These are phyloP conservation scores for Penicillium herquei DNA, from an alignment of 495 filamentous ascomycete species.

Conservation along the genomic window DNA sequence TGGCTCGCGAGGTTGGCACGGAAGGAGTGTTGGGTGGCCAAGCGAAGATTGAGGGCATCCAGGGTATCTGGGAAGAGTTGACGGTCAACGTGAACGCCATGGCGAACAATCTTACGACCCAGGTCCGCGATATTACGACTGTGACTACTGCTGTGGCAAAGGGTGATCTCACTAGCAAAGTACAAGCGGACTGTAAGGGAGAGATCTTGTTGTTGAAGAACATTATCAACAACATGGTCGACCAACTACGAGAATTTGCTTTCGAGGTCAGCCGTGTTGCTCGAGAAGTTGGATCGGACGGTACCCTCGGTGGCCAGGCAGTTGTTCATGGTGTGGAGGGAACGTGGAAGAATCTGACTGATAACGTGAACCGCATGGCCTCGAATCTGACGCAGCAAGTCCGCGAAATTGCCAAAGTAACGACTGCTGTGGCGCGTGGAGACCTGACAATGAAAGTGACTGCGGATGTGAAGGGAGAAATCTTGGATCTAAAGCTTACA, in stretches of 20 bases:
- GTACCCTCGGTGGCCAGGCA: slow-evolving; percentile 83
- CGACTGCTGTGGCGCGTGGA: slow-evolving; percentile 84
- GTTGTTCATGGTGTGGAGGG: slow-evolving; percentile 92
- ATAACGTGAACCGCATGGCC: slow-evolving; percentile 94
- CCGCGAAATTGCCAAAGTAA: slow-evolving; percentile 89
- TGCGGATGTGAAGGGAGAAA: slow-evolving; percentile 90
- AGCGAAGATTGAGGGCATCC: slow-evolving; percentile 81
- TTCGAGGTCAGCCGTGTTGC: slow-evolving; percentile 91
- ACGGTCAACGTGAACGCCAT: slow-evolving; percentile 90
- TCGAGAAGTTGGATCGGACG: slow-evolving; percentile 85
- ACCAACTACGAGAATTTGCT: slow-evolving; percentile 86
- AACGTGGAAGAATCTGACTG: slow-evolving; percentile 92
- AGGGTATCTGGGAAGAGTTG: slow-evolving; percentile 91
- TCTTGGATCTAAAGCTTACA: slow-evolving; percentile 83
- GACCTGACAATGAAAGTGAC: slow-evolving; percentile 90
- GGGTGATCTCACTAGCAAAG: slow-evolving; percentile 86
- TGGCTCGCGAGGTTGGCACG: slow-evolving; percentile 88
- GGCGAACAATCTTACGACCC: slow-evolving; percentile 88
- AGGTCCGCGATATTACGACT: slow-evolving; percentile 89
- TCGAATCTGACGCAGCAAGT: slow-evolving; percentile 75
- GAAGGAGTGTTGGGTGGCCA: slow-evolving; percentile 88
- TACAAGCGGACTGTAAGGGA: slow-evolving; percentile 85
- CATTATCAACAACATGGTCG: slow-evolving; percentile 94
- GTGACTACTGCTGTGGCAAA: slow-evolving; percentile 90
- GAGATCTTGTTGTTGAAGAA: slow-evolving; percentile 86